Conservation (phyloP, 139 green algal genomes). For the Choricystis sp. region DNA sequence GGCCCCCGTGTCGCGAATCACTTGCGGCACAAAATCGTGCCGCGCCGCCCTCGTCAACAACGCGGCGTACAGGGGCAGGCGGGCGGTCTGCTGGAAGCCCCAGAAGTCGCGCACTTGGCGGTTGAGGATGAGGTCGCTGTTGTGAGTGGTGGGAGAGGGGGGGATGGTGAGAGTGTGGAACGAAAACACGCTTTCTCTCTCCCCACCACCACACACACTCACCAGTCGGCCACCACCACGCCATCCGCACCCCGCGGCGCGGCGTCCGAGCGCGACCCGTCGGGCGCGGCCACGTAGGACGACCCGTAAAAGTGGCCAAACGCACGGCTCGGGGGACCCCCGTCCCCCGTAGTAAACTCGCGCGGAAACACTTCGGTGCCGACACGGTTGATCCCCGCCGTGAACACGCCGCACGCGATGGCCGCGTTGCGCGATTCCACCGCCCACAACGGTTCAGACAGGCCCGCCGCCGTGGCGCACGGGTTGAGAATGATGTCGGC, state of each 20-base stretch:
- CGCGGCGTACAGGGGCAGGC: conserved; percentile 80
- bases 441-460: conserved; percentile 77
- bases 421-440: conserved; percentile 80
- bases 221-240: conserved; percentile 74
- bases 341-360: neutral
- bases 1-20: too few species aligned
- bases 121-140: neutral
- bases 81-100: conserved; percentile 83
- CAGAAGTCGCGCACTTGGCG: conserved; percentile 79
- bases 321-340: conserved; percentile 16
- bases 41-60: conserved; percentile 46
- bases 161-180: neutral
- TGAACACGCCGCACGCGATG: conserved; percentile 68
- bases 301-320: conserved; percentile 89
- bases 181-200: neutral
- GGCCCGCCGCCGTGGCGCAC: conserved; percentile 73
- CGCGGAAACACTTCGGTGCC: conserved; percentile 36
- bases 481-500: conserved; percentile 98
- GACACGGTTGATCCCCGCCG: conserved; percentile 79
- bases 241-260: conserved; percentile 63
- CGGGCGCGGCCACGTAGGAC: conserved; percentile 82
- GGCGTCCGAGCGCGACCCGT: conserved; percentile 60
- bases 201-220: conserved; percentile 78
- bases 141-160: neutral
- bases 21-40: conserved; percentile 36